These are phyloP conservation scores for Adiantum capillusveneris DNA, from an alignment of 75 land plant genomes.

Conservation along the genomic window DNA sequence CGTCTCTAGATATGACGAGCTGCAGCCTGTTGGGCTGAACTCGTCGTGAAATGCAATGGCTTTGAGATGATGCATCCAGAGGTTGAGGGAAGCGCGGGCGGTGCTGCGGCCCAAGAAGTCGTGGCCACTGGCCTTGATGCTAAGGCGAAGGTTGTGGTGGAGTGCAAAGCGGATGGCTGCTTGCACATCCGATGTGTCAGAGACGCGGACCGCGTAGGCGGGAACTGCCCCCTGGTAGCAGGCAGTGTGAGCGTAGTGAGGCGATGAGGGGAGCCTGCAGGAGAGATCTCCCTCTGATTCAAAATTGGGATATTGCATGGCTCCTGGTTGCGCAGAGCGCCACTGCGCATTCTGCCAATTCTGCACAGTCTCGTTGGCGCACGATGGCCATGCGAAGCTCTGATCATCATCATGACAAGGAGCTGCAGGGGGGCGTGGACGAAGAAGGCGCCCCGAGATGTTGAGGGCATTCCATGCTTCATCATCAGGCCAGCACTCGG, in stretches of 20 bases:
- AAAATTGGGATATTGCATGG: conserved; percentile 17
- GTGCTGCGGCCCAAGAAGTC: conserved; percentile 22
- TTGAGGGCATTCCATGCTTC: conserved; percentile 21
- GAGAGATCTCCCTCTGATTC: not conserved
- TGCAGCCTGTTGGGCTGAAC: conserved; percentile 3
- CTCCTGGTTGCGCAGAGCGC: conserved; percentile 16
- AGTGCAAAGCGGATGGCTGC: conserved; percentile 13
- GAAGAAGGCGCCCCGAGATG: not conserved
- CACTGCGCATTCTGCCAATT: not conserved
- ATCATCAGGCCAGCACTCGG: conserved; percentile 20
- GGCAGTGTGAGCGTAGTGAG: not conserved
- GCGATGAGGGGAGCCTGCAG: no score
- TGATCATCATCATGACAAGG: not conserved
- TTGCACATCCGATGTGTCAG: conserved; percentile 4
- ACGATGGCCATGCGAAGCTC: not conserved
- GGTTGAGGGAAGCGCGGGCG: conserved; percentile 12
- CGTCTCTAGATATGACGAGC: not conserved
- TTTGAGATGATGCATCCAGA: conserved; percentile 20
- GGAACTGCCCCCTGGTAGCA: conserved; percentile 30
- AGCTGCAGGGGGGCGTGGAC: not conserved
- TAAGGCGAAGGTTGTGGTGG: conserved; percentile 13
- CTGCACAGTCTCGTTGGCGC: not conserved
- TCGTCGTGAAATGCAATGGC: conserved; percentile 12
- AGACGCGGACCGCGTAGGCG: conserved; percentile 11
- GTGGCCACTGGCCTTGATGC: conserved; percentile 23